Conservation (phyloP, 192 early-diverging fungal species). For the Helicostylum pulchrum region DNA sequence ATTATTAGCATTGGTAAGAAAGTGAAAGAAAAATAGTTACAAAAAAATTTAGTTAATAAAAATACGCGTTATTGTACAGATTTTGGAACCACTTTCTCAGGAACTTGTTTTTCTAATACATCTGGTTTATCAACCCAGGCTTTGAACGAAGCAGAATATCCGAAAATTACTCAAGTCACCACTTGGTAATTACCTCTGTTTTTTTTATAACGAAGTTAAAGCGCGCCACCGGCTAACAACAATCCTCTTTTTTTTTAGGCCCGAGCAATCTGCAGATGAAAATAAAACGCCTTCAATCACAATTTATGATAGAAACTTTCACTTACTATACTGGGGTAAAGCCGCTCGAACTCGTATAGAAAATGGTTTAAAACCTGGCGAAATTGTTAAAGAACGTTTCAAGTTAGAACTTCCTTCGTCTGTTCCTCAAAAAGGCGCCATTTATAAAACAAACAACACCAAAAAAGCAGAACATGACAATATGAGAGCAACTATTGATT, state of each 20-base stretch:
- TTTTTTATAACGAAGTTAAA: neutral
- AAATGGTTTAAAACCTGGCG: neutral
- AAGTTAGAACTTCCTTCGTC: neutral
- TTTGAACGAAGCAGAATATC: neutral
- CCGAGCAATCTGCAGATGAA: neutral
- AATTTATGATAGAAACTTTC: neutral
- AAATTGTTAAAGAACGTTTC: neutral
- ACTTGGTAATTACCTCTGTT: neutral
- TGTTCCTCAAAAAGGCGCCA: neutral
- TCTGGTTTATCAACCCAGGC: neutral
- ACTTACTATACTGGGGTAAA: conserved; percentile 6
- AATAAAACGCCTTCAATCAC: conserved; percentile 1
- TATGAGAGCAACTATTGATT: conserved; percentile 4
- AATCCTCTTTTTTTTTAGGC: neutral
- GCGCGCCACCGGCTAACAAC: too few relatives aligned
- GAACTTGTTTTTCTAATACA: conserved; percentile 3
- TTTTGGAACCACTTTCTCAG: conserved; percentile 16
- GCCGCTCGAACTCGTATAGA: neutral
- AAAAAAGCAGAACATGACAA: neutral
- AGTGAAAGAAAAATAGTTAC: neutral
- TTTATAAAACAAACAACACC: neutral
- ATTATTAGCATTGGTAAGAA: conserved; percentile 8
- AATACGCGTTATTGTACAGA: neutral
- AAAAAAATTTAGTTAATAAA: neutral
- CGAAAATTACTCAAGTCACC: neutral